Conservation (phyloP, 1,284 basidiomycete species). For the Gymnopus androsaceus region DNA sequence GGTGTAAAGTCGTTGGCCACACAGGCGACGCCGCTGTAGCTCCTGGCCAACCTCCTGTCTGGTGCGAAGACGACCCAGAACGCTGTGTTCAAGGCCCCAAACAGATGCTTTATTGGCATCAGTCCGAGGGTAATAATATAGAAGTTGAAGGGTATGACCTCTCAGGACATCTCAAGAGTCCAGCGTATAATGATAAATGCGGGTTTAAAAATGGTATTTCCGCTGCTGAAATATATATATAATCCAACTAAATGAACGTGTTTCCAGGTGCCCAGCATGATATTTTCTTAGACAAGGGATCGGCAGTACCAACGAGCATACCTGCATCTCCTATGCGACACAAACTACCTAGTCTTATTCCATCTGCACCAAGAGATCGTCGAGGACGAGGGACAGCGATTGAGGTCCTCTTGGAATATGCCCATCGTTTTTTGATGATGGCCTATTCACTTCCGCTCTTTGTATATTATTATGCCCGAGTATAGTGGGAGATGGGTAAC, state of each 20-base stretch:
- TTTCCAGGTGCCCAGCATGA: conserved; percentile 29
- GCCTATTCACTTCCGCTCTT: conserved; percentile 6
- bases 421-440: conserved; percentile 7
- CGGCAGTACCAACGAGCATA: not conserved
- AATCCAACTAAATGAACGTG: not conserved
- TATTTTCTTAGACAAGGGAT: conserved; percentile 23
- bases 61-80: conserved; percentile 18
- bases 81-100: conserved; percentile 37
- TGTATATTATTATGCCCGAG: conserved; percentile 7
- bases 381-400: not conserved
- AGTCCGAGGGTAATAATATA: conserved; percentile 34
- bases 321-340: conserved; percentile 5
- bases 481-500: not conserved
- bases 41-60: conserved; percentile 14
- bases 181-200: conserved; percentile 36
- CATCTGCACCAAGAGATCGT: not conserved
- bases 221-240: not conserved
- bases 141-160: conserved; percentile 31
- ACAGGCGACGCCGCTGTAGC: conserved; percentile 11
- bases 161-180: conserved; percentile 30
- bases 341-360: not conserved
- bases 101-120: conserved; percentile 34
- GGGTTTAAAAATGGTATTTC: conserved; percentile 34
- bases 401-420: not conserved
- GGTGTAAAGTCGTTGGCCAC: conserved; percentile 17